Evolutionary conservation across 805 yeast species (phyloP).

Genomic region (Candida montana): DNA sequence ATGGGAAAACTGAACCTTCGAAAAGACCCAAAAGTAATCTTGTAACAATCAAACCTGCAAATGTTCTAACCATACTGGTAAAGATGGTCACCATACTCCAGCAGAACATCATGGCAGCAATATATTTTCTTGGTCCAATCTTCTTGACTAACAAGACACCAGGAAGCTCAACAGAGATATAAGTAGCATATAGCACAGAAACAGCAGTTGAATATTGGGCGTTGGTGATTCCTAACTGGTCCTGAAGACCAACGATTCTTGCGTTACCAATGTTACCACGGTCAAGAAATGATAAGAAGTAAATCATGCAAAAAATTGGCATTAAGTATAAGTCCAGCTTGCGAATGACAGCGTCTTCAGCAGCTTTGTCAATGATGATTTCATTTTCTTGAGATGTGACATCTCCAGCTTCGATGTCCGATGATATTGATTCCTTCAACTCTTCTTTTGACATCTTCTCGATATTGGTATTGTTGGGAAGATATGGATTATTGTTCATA

Average conservation of each 20-base stretch:
- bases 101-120: constrained; percentile 1
- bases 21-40: constrained; percentile 39
- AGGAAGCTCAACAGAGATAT: constrained; percentile 21
- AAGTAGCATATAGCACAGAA: constrained; percentile 34
- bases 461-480: neutral
- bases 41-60: constrained; percentile 31
- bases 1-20: constrained; percentile 39
- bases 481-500: neutral
- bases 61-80: constrained; percentile 28
- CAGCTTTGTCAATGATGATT: neutral
- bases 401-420: neutral
- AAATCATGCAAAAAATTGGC: constrained; percentile 29
- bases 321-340: constrained; percentile 27
- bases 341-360: constrained; percentile 17
- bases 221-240: constrained; percentile 23
- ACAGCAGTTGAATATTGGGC: constrained; percentile 30
- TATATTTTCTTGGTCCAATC: constrained; percentile 3
- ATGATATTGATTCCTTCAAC: neutral
- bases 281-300: constrained; percentile 34
- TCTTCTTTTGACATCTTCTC: neutral
- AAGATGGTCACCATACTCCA: constrained; percentile 28
- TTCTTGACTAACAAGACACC: constrained; percentile 3
- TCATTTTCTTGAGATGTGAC: neutral
- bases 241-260: constrained; percentile 33
- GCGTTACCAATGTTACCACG: constrained; percentile 44